Evolutionary conservation across 2,329 filamentous ascomycete genomes (phyloP).

Genomic region (Hypoxylon sp.): DNA sequence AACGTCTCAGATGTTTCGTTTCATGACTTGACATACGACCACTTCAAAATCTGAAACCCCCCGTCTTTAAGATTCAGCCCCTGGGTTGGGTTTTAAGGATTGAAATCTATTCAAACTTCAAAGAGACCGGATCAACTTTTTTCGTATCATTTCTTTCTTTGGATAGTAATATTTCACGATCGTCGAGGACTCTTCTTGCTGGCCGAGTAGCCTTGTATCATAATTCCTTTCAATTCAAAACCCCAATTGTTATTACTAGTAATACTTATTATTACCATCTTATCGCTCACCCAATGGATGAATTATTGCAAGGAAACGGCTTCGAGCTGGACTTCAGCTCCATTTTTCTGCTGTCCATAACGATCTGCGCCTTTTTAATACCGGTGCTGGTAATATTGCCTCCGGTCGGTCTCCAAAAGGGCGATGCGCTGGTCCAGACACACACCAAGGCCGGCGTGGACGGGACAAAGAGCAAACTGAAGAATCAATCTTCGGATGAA

Average conservation of each 20-base stretch:
- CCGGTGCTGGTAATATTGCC: conserved; percentile 65
- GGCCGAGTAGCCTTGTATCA: conserved; percentile 29
- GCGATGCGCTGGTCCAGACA: conserved; percentile 64
- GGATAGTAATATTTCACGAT: neutral
- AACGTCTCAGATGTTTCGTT: conserved; percentile 33
- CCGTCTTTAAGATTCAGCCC: conserved; percentile 13
- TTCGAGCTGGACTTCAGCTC: conserved; percentile 41
- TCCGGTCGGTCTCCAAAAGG: conserved; percentile 60
- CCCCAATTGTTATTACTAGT: conserved; percentile 2
- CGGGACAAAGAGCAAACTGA: conserved; percentile 50
- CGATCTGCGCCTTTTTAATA: conserved; percentile 56
- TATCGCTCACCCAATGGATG: conserved; percentile 10
- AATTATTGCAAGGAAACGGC: conserved; percentile 16
- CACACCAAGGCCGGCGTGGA: conserved; percentile 59
- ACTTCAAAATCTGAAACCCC: conserved; percentile 7
- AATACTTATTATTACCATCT: conserved; percentile 19
- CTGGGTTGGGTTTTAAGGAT: too few relatives aligned
- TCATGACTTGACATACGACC: conserved; percentile 19
- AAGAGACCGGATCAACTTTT: conserved; percentile 1
- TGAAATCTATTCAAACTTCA: neutral
- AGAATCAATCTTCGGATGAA: conserved; percentile 35
- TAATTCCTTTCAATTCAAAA: conserved; percentile 14
- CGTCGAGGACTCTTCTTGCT: conserved; percentile 28
- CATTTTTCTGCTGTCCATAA: conserved; percentile 41
- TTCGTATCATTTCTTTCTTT: conserved; percentile 1